Base-by-base conservation (phyloP, 2,329 filamentous ascomycete genomes). In the Lecanicillium sp. region DNA sequence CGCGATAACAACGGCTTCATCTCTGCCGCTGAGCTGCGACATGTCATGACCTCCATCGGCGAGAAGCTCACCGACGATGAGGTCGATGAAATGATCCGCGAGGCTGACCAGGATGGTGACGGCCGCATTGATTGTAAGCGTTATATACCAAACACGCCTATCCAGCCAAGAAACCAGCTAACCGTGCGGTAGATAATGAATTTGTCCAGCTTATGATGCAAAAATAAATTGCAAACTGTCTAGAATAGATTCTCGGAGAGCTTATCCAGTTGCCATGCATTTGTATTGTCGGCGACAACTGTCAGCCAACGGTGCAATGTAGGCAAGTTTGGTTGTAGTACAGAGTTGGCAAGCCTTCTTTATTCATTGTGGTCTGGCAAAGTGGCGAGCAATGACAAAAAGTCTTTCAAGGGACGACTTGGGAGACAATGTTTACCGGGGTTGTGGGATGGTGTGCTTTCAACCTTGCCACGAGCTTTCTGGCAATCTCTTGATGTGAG, bases 141-240 rank as follows among this genome's bases (percentile, higher is more conserved):
- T 15, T 3, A 20, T 26, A 3, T 7, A 12, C 35, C 12, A 15
- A 5, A 23, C 23, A 40, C 23, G 30, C 23, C 27, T 27, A 17
- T 27, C 11, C 20, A n/a, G 21, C 35, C 17, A 14, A 12, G n/a
- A n/a, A n/a, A n/a, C n/a, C n/a, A 15, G 15, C 45, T 44, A 26
- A 36, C 35, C 9, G 7, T 24, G 17, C 41, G 14, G 39, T 60
- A 91, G 87, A 91, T 74, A 91, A 91, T 75, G 87, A 93, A 71
- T 93, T 93, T 65, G 87, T 93, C 60, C 87, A 93, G 74, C 83
- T 93, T 66, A 93, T 93, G 87, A 91, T 93, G 87, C 87, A 93
- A 79, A 91, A 91, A 78, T 91, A 87, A 77, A 46, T 20, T 12
- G 19, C 6, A 1, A 9, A 15, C 19, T 20, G 36, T 2, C n/a